These are phyloP conservation scores for Aureobasidium sp. DNA, from an alignment of 2,329 filamentous ascomycete genomes.

Conservation along the genomic window DNA sequence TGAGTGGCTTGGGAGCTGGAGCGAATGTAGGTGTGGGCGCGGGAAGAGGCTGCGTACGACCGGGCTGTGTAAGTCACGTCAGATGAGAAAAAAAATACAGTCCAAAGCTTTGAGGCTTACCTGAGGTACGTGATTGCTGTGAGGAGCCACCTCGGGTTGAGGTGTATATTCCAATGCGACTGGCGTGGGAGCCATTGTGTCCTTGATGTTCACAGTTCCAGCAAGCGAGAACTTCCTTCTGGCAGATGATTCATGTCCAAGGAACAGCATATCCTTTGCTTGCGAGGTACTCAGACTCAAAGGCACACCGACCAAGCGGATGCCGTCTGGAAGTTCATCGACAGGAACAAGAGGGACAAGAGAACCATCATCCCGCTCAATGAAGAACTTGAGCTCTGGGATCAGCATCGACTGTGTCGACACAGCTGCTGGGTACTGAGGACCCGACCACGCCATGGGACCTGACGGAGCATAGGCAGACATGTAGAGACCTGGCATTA, in stretches of 20 bases:
- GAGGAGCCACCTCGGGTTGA: not conserved
- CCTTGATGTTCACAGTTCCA: slow-evolving; percentile 22
- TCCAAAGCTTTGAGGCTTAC: not conserved
- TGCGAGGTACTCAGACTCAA: slow-evolving; percentile 28
- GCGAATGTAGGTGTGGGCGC: not conserved
- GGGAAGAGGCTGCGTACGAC: not conserved
- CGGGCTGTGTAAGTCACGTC: not conserved
- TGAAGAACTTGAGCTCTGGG: slow-evolving; percentile 26
- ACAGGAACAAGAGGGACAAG: slow-evolving; percentile 37
- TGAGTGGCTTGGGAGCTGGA: not conserved
- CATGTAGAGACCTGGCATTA: slow-evolving; percentile 3
- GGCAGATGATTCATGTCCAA: slow-evolving; percentile 24
- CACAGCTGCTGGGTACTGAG: not conserved
- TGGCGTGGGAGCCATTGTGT: not conserved
- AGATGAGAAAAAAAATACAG: not conserved
- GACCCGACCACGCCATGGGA: not conserved
- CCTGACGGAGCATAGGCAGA: not conserved
- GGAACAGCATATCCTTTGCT: slow-evolving; percentile 26
- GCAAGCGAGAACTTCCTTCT: slow-evolving; percentile 14
- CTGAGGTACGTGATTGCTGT: not conserved
- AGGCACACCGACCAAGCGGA: slow-evolving; percentile 33
- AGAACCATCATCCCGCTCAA: slow-evolving; percentile 30
- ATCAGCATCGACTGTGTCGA: not conserved
- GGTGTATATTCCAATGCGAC: slow-evolving; percentile 17
- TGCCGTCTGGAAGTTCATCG: slow-evolving; percentile 36